These are phyloP conservation scores for Apophysomyces elegans DNA, from an alignment of 371 early-diverging fungal genomes.

Conservation along the genomic window DNA sequence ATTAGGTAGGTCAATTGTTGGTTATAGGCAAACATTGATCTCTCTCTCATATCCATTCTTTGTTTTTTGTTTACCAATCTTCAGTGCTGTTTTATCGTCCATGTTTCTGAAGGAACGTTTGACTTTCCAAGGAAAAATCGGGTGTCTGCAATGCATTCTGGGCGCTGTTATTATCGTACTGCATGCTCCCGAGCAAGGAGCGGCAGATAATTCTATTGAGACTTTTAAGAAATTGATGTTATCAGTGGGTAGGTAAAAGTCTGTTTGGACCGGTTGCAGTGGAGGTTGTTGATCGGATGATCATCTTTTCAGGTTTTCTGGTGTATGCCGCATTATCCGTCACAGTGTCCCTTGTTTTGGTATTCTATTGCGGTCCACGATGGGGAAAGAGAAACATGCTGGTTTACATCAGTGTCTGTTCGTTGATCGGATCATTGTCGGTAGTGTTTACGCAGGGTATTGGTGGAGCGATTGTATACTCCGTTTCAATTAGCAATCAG, in stretches of 20 bases:
- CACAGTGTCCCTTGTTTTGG: slow-evolving; percentile 58
- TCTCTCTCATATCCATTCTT: slow-evolving; percentile 1
- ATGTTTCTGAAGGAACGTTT: slow-evolving; percentile 88
- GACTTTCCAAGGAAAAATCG: slow-evolving; percentile 82
- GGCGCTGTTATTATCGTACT: slow-evolving; percentile 90
- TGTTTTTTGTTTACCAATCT: background rate
- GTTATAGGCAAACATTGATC: background rate
- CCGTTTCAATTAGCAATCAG: slow-evolving; percentile 85
- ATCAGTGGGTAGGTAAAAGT: slow-evolving; percentile 60
- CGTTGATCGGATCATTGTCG: slow-evolving; percentile 88
- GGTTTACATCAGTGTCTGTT: slow-evolving; percentile 85
- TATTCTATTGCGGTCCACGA: slow-evolving; percentile 80
- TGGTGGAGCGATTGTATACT: slow-evolving; percentile 89
- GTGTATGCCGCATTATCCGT: slow-evolving; percentile 72
- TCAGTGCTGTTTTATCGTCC: slow-evolving; percentile 87
- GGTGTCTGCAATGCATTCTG: slow-evolving; percentile 89
- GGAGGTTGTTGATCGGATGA: background rate
- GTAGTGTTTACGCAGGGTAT: slow-evolving; percentile 93
- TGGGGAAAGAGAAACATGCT: slow-evolving; percentile 86
- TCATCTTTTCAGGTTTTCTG: slow-evolving; percentile 65
- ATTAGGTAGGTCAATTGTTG: slow-evolving; percentile 30
- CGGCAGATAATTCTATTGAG: slow-evolving; percentile 73
- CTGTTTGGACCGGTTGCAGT: background rate
- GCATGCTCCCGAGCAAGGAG: slow-evolving; percentile 87
- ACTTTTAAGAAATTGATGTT: slow-evolving; percentile 77